phyloP scores from a whole-genome alignment of 202 grass and related monocot genomes.

The Carex arenaria region DNA sequence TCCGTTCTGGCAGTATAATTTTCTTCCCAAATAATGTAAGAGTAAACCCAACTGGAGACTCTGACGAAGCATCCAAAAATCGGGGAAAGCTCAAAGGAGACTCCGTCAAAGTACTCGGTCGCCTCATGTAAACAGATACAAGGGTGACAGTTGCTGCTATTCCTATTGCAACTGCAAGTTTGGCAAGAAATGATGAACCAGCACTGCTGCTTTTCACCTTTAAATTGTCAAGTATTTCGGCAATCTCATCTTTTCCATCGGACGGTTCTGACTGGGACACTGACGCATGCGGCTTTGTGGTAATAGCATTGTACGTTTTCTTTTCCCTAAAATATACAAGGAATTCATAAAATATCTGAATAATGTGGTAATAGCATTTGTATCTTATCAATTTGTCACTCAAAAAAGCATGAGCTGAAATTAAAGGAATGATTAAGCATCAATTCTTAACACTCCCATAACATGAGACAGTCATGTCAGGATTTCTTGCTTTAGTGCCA shows the following conservation, averaged over 20 bases:
- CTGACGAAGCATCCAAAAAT: conserved; percentile 48
- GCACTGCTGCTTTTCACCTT: conserved; percentile 29
- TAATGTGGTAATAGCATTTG: neutral
- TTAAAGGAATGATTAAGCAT: neutral
- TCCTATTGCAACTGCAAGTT: conserved; percentile 58
- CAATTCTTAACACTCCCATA: neutral
- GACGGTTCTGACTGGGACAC: conserved; percentile 36
- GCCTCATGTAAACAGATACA: conserved; percentile 43
- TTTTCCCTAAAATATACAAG: neutral
- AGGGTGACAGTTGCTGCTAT: conserved; percentile 40
- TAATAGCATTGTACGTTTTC: neutral
- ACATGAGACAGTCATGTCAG: neutral
- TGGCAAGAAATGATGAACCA: conserved; percentile 45
- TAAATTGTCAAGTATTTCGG: conserved; percentile 34
- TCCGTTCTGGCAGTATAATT: conserved; percentile 62
- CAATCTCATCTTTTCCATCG: conserved; percentile 30
- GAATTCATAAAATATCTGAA: neutral
- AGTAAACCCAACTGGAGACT: conserved; percentile 43
- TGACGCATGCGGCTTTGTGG: conserved; percentile 11
- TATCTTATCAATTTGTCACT: neutral
- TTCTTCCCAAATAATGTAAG: conserved; percentile 61
- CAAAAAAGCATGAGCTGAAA: neutral
- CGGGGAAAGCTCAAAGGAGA: conserved; percentile 55
- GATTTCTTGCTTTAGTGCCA: neutral
- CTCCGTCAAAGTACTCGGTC: conserved; percentile 27